These are phyloP conservation scores for Irpex lacteus DNA, from an alignment of 1,284 basidiomycete genomes.

Conservation along the genomic window DNA sequence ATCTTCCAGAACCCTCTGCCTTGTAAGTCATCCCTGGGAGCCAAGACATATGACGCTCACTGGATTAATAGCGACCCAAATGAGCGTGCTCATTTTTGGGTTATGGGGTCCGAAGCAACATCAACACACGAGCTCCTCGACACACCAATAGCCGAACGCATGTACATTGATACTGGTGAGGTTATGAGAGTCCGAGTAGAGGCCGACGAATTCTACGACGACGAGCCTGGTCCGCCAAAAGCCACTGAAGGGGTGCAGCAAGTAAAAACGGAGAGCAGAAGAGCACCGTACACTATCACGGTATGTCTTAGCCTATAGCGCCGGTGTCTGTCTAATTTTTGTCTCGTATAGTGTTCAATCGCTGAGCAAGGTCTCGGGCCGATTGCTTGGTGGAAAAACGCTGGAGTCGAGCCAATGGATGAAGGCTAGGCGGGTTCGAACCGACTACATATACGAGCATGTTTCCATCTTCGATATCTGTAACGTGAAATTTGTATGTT, in stretches of 20 bases:
- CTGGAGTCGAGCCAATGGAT: conserved; percentile 39
- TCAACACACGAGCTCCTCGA: conserved; percentile 66
- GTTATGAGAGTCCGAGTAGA: conserved; percentile 88
- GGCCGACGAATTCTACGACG: conserved; percentile 86
- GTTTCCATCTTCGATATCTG: background rate
- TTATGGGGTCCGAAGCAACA: conserved; percentile 57
- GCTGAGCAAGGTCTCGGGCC: conserved; percentile 88
- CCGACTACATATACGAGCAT: background rate
- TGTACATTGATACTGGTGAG: conserved; percentile 86
- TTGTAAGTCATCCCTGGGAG: conserved; percentile 51
- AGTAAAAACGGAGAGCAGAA: conserved; percentile 44
- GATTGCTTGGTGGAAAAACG: conserved; percentile 66
- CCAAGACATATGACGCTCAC: background rate
- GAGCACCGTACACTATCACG: conserved; percentile 73
- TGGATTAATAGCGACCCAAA: conserved; percentile 64
- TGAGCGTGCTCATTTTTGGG: conserved; percentile 82
- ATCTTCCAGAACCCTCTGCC: conserved; percentile 72
- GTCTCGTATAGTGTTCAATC: conserved; percentile 71
- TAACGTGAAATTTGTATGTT: background rate
- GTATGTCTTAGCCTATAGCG: conserved; percentile 43
- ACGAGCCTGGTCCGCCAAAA: conserved; percentile 85
- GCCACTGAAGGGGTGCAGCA: conserved; percentile 59
- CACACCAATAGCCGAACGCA: conserved; percentile 63
- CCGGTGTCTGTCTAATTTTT: background rate
- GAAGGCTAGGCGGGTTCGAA: conserved; percentile 26